Base-by-base conservation (phyloP, 306 rosid species). In the Cucurbita pepo region DNA sequence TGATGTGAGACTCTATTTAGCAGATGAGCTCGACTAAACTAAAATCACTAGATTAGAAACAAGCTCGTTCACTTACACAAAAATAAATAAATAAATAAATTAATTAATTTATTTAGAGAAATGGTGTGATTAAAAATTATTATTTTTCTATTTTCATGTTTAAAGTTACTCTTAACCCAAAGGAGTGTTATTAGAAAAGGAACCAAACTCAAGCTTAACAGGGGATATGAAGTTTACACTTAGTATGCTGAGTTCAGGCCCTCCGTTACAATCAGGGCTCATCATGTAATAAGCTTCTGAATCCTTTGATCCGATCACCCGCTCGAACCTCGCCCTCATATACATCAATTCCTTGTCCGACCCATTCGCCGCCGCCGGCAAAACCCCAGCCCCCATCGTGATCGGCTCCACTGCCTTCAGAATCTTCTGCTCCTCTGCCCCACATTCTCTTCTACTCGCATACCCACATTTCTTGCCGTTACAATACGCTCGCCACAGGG, bases 201-300 rank as follows among this genome's bases (percentile, higher is more conserved):
- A 21, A 21, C 22, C 22, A 21, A 21, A 21, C 22, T 21, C 22
- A 21, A n/a, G n/a, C n/a, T n/a, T n/a, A n/a, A n/a, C n/a, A n/a
- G n/a, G n/a, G n/a, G n/a, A n/a, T n/a, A n/a, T n/a, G n/a, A n/a
- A n/a, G n/a, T n/a, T n/a, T n/a, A n/a, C n/a, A n/a, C n/a, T n/a
- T n/a, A n/a, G n/a, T n/a, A 94, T 78, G 80, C 97, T 89, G 2
- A 94, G 90, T 56, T 94, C 97, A 78, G 98, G 98, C 53, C 96
- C 96, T 8, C 81, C 91, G 54, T 76, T 76, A 1, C 85, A 87
- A 80, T 89, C 97, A 6, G 91, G 94, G 59, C 89, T 90, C 69
- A 89, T 85, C 88, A 94, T 89, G 77, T 94, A 94, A 21, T 89
- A 94, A 5, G 98, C 96, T 61, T 94, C 95, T 3, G 98, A 94